phyloP scores from a whole-genome alignment of 257 asterid genomes.

The Jacaranda copaia region DNA sequence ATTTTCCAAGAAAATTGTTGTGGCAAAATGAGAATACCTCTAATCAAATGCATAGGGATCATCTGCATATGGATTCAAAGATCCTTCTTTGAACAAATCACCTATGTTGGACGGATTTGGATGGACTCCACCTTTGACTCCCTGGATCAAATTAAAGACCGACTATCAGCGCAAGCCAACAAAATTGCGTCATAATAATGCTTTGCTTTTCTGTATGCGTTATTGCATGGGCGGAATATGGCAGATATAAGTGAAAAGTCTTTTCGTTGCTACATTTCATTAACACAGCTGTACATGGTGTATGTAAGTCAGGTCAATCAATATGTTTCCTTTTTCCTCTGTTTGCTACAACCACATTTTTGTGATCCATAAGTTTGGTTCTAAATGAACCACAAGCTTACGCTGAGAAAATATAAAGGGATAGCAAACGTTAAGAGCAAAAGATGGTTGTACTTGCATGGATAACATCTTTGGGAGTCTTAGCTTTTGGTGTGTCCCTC shows the following conservation, averaged over 20 bases:
- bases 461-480: slow-evolving; percentile 57
- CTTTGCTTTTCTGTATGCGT: not conserved
- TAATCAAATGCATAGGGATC: slow-evolving; percentile 96
- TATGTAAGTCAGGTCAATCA: not conserved
- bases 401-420: slow-evolving; percentile 12
- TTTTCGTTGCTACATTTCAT: slow-evolving; percentile 18
- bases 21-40: slow-evolving; percentile 57
- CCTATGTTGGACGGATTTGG: slow-evolving; percentile 80
- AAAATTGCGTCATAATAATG: not conserved
- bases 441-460: slow-evolving; percentile 56
- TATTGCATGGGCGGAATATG: slow-evolving; percentile 6
- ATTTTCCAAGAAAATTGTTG: slow-evolving; percentile 6
- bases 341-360: not conserved
- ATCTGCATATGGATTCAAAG: slow-evolving; percentile 92
- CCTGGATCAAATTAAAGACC: slow-evolving; percentile 53
- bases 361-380: not conserved
- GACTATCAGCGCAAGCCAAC: slow-evolving; percentile 37
- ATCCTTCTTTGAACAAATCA: slow-evolving; percentile 95
- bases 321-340: not conserved
- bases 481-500: slow-evolving; percentile 68
- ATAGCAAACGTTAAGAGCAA: slow-evolving; percentile 25
- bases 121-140: slow-evolving; percentile 49
- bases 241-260: not conserved
- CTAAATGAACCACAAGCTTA: not conserved
- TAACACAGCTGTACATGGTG: slow-evolving; percentile 8